Percentiles rank a stretch among this genome's conserved stretches.
These are phyloP conservation scores for Lumnitzera racemosa DNA, from an alignment of 345 rosid genomes.

Conservation along the genomic window DNA sequence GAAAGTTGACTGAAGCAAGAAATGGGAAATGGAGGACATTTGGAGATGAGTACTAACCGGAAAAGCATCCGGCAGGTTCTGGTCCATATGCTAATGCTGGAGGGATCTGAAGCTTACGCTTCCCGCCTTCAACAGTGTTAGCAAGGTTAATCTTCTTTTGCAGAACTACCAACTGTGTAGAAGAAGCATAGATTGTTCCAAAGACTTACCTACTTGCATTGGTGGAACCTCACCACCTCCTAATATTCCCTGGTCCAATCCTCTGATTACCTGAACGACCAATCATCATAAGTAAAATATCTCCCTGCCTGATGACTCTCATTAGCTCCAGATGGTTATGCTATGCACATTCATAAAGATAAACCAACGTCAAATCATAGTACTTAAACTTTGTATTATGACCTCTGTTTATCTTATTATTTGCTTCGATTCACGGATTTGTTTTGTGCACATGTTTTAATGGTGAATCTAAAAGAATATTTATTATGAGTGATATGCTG, in stretches of 20 bases:
- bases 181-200: slow-evolving; percentile 1
- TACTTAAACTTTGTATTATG: no score
- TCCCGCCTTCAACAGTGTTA: slow-evolving; percentile 46
- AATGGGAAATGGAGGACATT: background rate
- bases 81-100: slow-evolving; percentile 90
- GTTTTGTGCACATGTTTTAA: no score
- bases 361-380: background rate
- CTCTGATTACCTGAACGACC: slow-evolving; percentile 59
- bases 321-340: background rate
- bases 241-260: slow-evolving; percentile 86
- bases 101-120: slow-evolving; percentile 83
- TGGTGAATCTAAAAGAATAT: no score
- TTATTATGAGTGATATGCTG: no score
- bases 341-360: background rate
- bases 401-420: no score
- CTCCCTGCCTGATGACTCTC: background rate
- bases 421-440: no score
- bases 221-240: slow-evolving; percentile 96
- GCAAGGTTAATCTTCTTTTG: background rate
- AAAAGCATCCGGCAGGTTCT: slow-evolving; percentile 95
- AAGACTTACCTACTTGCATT: slow-evolving; percentile 63
- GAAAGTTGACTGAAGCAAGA: background rate
- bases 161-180: slow-evolving; percentile 1
- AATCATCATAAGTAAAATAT: background rate
- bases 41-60: slow-evolving; percentile 36